Base-by-base conservation (phyloP, 73 alveolate species). In the Paramecium sexaurelia region DNA sequence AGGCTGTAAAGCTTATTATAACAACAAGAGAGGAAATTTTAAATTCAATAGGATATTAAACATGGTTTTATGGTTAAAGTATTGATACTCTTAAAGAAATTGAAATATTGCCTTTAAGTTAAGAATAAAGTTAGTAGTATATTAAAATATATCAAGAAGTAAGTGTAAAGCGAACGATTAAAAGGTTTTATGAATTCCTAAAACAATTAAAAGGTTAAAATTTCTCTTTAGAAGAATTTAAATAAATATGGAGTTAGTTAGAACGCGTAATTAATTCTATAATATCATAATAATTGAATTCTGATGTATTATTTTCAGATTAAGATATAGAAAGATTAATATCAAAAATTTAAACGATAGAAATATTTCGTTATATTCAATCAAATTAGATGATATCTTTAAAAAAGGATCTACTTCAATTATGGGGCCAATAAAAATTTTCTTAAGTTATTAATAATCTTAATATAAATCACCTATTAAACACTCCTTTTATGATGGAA, bases 401-500 rank as follows among this genome's bases (percentile, higher is more conserved):
- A 24, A 66, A 29, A 66, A 66, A 66, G 7, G 83, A 29, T 22
- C 47, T 66, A 6, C 43, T 66, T 29, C 11, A 66, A 66, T 66
- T 66, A 66, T 66, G 83, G 83, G 43, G 83, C 2, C 47, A 29
- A 29, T 32, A 66, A 22, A 66, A 11, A 15, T 66, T 29, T 20
- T 24, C 1, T 0, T 26, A 7, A 24, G 43, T 32, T 3, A 26
- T 66, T 22, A 15, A 66, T 5, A 66, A 66, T 66, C 11, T 66
- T 7, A 66, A 66, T 66, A 29, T 66, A 24, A 15, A 5, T 11
- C 37, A 66, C 24, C 8, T 66, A 26, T 26, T 66, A 8, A 29
- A 22, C 13, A 66, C 83, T 3, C 83, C 83, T 0, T 66, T 66
- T 66, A 66, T 66, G 83, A 66, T 66, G 83, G 83, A 66, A 66